Evolutionary conservation across 129 eudicot species (phyloP), one percentile per base, ranked within the genome.

Genomic region (Ambrosia trifida): DNA sequence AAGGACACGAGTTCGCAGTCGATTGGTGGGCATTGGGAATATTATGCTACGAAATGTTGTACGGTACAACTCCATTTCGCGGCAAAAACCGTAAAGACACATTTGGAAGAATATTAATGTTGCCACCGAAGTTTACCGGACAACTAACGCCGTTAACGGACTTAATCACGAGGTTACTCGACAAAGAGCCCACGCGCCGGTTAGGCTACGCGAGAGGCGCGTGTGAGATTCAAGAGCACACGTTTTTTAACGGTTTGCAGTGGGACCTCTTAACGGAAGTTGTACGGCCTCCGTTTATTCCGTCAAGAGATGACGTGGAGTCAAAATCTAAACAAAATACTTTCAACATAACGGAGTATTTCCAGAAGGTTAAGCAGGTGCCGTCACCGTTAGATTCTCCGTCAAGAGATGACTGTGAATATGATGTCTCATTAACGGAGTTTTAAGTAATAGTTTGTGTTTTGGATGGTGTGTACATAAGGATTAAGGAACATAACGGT

Each of bases 21-120:
- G 98, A 94, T 24, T 94, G 96, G 95, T 94, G 98, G 98, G 90
- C 96, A 0, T 59, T 94, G 11, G 98, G 98, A 41, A 71, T 94
- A 2, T 80, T 94, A 0, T 73, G 82, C 11, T 94, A 83, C 86
- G 98, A 94, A 64, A 94, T 94, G 98, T 24, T 94, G 69, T 87
- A 94, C 60, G 96, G 98, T 8, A 82, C 81, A 57, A 85, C 96
- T 5, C 98, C 98, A 20, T 94, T 89, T 64, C 86, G 85, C 1
- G 98, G 98, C 54, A 78, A 76, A 24, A 80, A 82, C 65, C 69
- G 95, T 66, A 94, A 89, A 35, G 96, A 94, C 10, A 94, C 98
- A 10, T 89, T 85, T 44, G 73, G 78, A 18, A 82, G 82, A 46
- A 84, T 89, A 17, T 51, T 94, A 8, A 46, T 81, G 70, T 77